These are phyloP conservation scores for Lichina pygmaea DNA, from an alignment of 495 filamentous ascomycete species.

Conservation along the genomic window DNA sequence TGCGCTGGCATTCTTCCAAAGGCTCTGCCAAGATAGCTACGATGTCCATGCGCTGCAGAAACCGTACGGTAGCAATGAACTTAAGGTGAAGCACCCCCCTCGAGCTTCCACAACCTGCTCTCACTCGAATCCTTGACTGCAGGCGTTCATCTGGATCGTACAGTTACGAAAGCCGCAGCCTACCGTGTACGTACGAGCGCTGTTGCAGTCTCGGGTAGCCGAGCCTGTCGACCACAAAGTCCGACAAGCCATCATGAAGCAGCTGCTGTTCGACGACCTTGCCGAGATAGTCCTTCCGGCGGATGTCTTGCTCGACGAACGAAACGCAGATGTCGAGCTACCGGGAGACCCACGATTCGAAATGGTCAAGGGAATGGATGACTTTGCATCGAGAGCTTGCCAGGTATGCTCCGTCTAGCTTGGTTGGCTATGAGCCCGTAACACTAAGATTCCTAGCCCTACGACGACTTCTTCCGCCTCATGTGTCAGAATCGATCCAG, in stretches of 20 bases:
- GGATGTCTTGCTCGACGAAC: conserved; percentile 39
- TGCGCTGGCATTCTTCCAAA: conserved; percentile 39
- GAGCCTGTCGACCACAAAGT: conserved; percentile 38
- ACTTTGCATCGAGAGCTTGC: conserved; percentile 21
- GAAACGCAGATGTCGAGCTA: conserved; percentile 47
- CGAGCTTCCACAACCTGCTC: too few relatives aligned
- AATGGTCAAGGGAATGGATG: conserved; percentile 51
- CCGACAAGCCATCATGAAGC: conserved; percentile 29
- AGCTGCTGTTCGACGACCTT: conserved; percentile 58
- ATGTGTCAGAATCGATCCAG: conserved; percentile 79
- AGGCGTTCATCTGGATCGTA: conserved; percentile 45
- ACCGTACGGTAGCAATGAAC: conserved; percentile 37
- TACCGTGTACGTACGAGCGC: conserved; percentile 54
- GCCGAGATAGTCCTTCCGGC: conserved; percentile 46
- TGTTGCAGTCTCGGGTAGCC: conserved; percentile 54
- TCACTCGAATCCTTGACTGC: neutral
- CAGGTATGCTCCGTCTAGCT: neutral
- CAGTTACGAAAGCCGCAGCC: conserved; percentile 60
- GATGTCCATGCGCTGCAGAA: conserved; percentile 40
- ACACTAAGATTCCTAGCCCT: conserved; percentile 20
- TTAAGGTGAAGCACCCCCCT: conserved; percentile 21
- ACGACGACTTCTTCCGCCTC: conserved; percentile 54
- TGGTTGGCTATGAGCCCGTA: neutral
- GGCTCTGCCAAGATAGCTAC: conserved; percentile 44
- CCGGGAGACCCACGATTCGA: conserved; percentile 52